Conservation (phyloP, 495 filamentous ascomycete species). For the Durotheca rogersii region DNA sequence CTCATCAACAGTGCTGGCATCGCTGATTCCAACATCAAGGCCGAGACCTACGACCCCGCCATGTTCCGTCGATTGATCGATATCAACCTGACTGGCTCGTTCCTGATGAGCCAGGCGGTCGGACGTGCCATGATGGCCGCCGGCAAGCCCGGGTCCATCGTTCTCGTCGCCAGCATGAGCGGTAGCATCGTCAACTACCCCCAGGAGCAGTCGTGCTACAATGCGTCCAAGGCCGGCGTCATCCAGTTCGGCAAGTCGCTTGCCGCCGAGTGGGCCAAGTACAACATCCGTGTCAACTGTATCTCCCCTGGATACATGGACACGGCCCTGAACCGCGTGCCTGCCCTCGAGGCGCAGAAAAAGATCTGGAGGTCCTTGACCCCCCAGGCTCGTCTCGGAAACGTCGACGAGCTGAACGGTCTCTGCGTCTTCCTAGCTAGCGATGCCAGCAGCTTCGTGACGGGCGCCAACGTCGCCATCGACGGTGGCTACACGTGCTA, state of each 20-base stretch:
- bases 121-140: conserved; percentile 65
- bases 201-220: conserved; percentile 77
- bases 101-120: conserved; percentile 65
- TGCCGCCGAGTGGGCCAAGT: conserved; percentile 76
- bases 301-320: conserved; percentile 84
- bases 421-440: conserved; percentile 76
- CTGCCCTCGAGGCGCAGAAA: conserved; percentile 73
- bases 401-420: conserved; percentile 74
- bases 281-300: conserved; percentile 73
- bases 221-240: conserved; percentile 77
- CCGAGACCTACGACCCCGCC: conserved; percentile 58
- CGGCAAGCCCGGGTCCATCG: conserved; percentile 65
- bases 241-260: conserved; percentile 74
- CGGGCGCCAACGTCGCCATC: conserved; percentile 72
- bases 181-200: conserved; percentile 78
- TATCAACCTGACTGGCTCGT: conserved; percentile 74
- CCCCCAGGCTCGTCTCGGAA: conserved; percentile 71
- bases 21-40: conserved; percentile 63
- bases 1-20: conserved; percentile 84
- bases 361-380: conserved; percentile 75
- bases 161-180: conserved; percentile 76
- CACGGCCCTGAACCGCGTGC: conserved; percentile 71
- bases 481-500: conserved; percentile 62
- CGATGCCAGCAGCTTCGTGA: conserved; percentile 74
- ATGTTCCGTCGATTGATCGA: conserved; percentile 73